Base-by-base conservation (phyloP, 2,329 filamentous ascomycete genomes). In the Xylariaceae sp. region DNA sequence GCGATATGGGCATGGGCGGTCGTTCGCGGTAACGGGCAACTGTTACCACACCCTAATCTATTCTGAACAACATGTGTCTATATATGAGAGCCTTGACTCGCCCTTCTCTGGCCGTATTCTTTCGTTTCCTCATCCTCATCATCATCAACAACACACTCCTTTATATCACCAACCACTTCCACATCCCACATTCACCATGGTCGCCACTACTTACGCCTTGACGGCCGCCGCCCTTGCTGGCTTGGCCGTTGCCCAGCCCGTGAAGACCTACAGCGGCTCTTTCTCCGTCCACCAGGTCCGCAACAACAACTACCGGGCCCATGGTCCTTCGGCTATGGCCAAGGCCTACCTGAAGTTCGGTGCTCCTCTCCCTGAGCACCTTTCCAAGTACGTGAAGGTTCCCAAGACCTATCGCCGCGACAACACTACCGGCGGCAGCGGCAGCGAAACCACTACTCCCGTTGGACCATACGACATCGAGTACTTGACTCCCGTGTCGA, bases 301-400 rank as follows among this genome's bases (percentile, higher is more conserved):
- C 47, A 63, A 63, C 55, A n/a, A 54, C 6, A 40, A 52, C 39
- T 65, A 62, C 56, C 59, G 55, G 52, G 54, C 58, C 12, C 56
- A 61, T 38, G 62, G 62, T 30, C 51, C 62, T 30, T 52, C 55
- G 12, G 58, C 62, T 49, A 44, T 65, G 35, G 60, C 60, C 27
- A 63, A 56, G 55, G 55, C 61, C n/a, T 65, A 63, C 55, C 50
- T 63, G 38, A 65, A 65, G 48, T 65, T 62, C 50, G 62, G 62
- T 18, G 52, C 41, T 31, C 47, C 58, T 17, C 41, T 63, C 32
- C 62, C 62, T 18, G 58, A 59, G 15, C 57, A 48, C n/a, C 52
- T 65, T 6, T 48, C 54, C 15, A 56, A 57, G 51, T 60, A 52
- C 32, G 48, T 64, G 18, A 57, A 58, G 51, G 52, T 58, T 45